These are phyloP conservation scores for Talaromyces sp. DNA, from an alignment of 2,329 filamentous ascomycete genomes.

Conservation along the genomic window DNA sequence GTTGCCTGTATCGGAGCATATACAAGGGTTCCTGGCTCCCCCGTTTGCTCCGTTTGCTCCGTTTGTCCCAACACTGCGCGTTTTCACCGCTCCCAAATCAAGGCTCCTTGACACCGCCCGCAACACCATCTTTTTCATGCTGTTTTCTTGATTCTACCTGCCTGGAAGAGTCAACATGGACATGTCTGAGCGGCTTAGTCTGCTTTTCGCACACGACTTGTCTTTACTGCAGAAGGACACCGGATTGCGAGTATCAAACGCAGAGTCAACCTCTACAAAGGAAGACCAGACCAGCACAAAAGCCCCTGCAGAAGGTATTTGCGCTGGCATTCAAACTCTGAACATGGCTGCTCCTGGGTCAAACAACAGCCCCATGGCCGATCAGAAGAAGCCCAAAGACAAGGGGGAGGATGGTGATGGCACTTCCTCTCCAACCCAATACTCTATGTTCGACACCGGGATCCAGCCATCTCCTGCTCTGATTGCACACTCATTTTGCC, in stretches of 20 bases:
- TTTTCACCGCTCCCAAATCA: neutral
- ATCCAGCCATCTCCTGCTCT: constrained; percentile 2
- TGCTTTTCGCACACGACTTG: constrained; percentile 26
- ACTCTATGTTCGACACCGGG: constrained; percentile 1
- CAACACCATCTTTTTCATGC: neutral
- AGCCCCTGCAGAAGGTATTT: neutral
- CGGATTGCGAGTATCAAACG: constrained; percentile 10
- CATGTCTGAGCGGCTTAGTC: constrained; percentile 19
- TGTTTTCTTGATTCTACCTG: neutral
- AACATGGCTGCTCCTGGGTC: neutral
- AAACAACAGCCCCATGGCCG: neutral
- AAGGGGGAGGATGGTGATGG: neutral
- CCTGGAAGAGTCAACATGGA: constrained; percentile 14
- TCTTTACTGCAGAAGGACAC: constrained; percentile 21
- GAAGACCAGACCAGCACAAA: neutral
- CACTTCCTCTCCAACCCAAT: neutral
- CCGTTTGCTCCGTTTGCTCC: neutral
- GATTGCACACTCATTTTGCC: constrained; percentile 32
- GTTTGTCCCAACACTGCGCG: neutral
- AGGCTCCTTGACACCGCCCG: neutral
- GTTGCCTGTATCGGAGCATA: neutral
- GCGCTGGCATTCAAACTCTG: neutral
- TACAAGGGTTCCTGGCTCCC: neutral
- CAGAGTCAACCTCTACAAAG: neutral
- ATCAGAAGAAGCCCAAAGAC: neutral